Percentiles rank a stretch among this genome's conserved stretches.
Conservation (phyloP, 371 early-diverging fungal species). For the Racocetra persica region DNA sequence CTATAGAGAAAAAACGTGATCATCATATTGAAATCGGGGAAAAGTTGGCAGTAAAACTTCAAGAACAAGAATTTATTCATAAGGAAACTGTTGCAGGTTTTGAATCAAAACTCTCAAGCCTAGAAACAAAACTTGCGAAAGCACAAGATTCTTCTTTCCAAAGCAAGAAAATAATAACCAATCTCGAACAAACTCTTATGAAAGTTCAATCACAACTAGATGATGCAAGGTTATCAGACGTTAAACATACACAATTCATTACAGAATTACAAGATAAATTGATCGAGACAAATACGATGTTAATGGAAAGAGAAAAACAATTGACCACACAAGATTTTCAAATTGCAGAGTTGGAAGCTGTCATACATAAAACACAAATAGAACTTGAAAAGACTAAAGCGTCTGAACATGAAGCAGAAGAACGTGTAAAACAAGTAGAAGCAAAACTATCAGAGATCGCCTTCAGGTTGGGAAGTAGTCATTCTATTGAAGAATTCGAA, state of each 20-base stretch:
- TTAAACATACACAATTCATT: background rate
- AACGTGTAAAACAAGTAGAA: slow-evolving; percentile 10
- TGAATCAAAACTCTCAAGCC: background rate
- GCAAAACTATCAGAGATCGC: background rate
- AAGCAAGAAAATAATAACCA: background rate
- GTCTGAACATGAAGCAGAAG: background rate
- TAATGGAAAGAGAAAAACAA: slow-evolving; percentile 14
- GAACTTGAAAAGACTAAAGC: slow-evolving; percentile 26
- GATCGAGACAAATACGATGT: background rate
- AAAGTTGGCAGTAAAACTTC: slow-evolving; percentile 23
- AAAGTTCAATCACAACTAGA: background rate
- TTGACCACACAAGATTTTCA: background rate
- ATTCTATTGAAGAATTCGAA: background rate
- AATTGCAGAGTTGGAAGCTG: slow-evolving; percentile 34
- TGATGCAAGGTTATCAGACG: background rate
- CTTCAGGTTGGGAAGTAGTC: background rate
- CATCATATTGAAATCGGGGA: background rate
- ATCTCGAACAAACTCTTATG: background rate
- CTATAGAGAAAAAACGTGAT: slow-evolving; percentile 26
- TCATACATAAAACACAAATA: slow-evolving; percentile 14
- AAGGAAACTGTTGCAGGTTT: background rate
- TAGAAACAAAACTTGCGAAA: slow-evolving; percentile 5
- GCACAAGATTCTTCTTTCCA: background rate
- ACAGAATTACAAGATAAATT: slow-evolving; percentile 39
- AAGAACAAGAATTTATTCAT: slow-evolving; percentile 23